Evolutionary conservation across 2,329 filamentous ascomycete genomes (phyloP), one percentile per base, ranked within the genome.

Genomic region (Venturia effusa): DNA sequence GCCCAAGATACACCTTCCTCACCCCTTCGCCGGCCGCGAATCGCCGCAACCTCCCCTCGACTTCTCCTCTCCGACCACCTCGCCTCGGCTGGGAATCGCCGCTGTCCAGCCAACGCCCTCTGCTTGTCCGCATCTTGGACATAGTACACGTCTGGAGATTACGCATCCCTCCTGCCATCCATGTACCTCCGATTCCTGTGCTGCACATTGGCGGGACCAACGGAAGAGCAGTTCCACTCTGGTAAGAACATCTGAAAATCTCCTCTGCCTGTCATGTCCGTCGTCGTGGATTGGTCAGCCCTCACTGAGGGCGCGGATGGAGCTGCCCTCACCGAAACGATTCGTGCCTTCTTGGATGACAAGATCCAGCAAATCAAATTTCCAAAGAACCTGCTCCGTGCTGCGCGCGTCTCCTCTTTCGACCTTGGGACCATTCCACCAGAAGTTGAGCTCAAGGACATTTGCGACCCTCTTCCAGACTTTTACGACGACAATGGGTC

Each of bases 271-370:
- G 17, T 17, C 66, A 99, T 99, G 94, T 97, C 94, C 69, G 93
- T 99, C 79, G 92, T 97, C 73, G 88, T 99, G 74, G 92, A 96
- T 77, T 99, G 94, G 94, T 88, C 94, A 72, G 89, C 88, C 67
- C 84, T 97, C 72, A 97, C 93, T 27, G 87, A 86, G 67, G 94
- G 94, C 34, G 85, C 91, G 60, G 93, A 97, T 76, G 93, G 94
- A 64, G 83, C 87, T 68, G 89, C 85, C 63, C 86, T 97, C 66
- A 92, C 93, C 60, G 88, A 92, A 73, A 84, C 83, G 67, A 96
- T 99, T 76, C 89, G 93, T 68, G 86, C 87, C 71, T 99, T 99
- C 77, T 89, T 99, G 70, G 91, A 99, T 77, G 88, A 91, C 73
- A 94, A 92, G 72, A 99, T 99, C 77, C 94, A 99, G 77, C 86